Evolutionary conservation across 306 rosid species (phyloP).

Genomic region (Corylus americana): DNA sequence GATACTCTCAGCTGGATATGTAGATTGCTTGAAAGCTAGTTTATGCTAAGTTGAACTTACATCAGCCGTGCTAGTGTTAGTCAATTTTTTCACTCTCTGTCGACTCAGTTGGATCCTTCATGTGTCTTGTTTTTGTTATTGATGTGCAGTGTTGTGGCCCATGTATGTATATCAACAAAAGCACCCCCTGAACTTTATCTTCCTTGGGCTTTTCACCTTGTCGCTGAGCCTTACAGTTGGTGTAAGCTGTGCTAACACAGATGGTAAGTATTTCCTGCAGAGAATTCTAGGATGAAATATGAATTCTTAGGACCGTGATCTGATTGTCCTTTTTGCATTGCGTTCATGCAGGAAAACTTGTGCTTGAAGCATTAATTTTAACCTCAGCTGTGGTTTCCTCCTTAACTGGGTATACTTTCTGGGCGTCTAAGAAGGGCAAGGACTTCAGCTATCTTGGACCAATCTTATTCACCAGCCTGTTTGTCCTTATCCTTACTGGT

Average conservation of each 20-base stretch:
- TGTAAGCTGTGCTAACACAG: conserved; percentile 78
- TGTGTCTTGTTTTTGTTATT: background rate
- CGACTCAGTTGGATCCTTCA: background rate
- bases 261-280: conserved; percentile 40
- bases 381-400: conserved; percentile 85
- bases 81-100: background rate
- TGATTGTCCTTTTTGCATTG: conserved; percentile 9
- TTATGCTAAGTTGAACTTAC: background rate
- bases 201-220: conserved; percentile 84
- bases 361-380: conserved; percentile 89
- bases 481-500: conserved; percentile 61
- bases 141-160: conserved; percentile 74
- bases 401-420: conserved; percentile 86
- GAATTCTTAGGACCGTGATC: background rate
- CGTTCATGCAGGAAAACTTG: conserved; percentile 72
- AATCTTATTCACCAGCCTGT: conserved; percentile 74
- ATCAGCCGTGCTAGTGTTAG: background rate
- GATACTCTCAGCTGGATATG: background rate
- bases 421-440: conserved; percentile 99
- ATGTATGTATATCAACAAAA: conserved; percentile 76
- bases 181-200: conserved; percentile 79
- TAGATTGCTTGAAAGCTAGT: conserved; percentile 1
- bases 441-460: conserved; percentile 98
- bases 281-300: background rate
- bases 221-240: conserved; percentile 85